A percentile compares a stretch with the other conserved stretches of the same genome.
These are phyloP conservation scores for Solanum pimpinellifolium DNA, from an alignment of 257 asterid species.

Conservation along the genomic window DNA sequence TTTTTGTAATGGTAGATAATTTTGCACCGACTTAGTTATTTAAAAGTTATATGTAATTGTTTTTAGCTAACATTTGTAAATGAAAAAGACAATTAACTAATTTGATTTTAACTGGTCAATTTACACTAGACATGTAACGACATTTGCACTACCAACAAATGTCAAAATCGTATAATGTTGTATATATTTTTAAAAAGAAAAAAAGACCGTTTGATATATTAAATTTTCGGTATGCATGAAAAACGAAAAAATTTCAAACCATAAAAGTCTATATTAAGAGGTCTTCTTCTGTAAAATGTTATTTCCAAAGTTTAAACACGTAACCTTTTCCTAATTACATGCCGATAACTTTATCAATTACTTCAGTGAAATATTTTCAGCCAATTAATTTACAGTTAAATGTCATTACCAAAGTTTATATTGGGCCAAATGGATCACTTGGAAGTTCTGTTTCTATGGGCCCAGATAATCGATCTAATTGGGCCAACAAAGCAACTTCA, in stretches of 20 bases:
- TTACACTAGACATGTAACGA: background rate
- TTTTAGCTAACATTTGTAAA: background rate
- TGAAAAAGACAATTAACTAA: background rate
- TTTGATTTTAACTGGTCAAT: background rate
- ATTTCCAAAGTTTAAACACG: accelerated
- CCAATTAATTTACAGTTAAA: background rate
- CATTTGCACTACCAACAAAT: background rate
- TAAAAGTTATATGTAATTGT: background rate
- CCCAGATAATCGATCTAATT: background rate
- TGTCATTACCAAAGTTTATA: background rate
- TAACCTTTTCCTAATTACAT: background rate
- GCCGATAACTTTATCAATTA: background rate
- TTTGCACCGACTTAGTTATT: background rate
- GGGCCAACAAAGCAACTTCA: background rate
- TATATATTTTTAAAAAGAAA: too few species aligned
- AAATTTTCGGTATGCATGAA: accelerated
- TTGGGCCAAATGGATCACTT: background rate
- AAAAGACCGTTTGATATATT: accelerated
- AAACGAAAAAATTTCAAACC: accelerated
- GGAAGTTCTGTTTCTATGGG: background rate
- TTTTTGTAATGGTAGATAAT: background rate
- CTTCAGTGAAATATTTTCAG: background rate
- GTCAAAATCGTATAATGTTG: background rate
- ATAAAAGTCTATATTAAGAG: background rate
- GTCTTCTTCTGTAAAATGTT: background rate